These are phyloP conservation scores for Diplogelasinospora grovesii DNA, from an alignment of 495 filamentous ascomycete genomes.

Conservation along the genomic window DNA sequence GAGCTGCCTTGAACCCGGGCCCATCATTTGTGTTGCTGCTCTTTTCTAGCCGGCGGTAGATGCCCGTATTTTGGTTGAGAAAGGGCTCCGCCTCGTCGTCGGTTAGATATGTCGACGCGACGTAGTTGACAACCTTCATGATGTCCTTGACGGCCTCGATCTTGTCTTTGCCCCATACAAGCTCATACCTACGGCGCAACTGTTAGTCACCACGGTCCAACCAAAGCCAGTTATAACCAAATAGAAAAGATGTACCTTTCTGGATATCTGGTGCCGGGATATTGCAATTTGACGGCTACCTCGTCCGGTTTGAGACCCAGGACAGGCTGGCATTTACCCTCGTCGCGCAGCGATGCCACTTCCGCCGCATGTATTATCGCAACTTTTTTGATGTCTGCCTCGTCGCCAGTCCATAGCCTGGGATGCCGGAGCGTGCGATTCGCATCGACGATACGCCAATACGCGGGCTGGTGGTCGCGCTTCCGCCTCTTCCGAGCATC, in stretches of 20 bases:
- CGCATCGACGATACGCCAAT: conserved; percentile 40
- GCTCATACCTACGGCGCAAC: conserved; percentile 56
- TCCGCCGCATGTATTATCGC: conserved; percentile 59
- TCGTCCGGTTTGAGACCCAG: conserved; percentile 41
- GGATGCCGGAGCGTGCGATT: conserved; percentile 55
- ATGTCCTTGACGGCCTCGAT: conserved; percentile 87
- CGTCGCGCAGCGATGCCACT: conserved; percentile 52
- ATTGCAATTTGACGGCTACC: conserved; percentile 57
- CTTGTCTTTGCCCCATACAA: conserved; percentile 70
- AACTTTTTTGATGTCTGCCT: conserved; percentile 14
- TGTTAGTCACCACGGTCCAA: conserved; percentile 18
- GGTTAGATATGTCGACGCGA: conserved; percentile 68
- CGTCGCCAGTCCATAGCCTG: conserved; percentile 50
- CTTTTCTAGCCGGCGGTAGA: conserved; percentile 61
- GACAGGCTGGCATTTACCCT: conserved; percentile 41
- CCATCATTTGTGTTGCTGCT: conserved; percentile 58
- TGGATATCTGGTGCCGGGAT: conserved; percentile 61
- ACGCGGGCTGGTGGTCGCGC: conserved; percentile 11
- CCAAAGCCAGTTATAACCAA: neutral
- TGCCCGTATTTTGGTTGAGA: conserved; percentile 64
- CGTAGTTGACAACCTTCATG: conserved; percentile 64
- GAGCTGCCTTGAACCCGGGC: conserved; percentile 57
- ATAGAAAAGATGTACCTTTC: conserved; percentile 49
- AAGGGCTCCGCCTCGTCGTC: conserved; percentile 57
- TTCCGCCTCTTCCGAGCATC: conserved; percentile 29